Conservation (phyloP, 2,329 filamentous ascomycete species). For the Penicillium sp. region DNA sequence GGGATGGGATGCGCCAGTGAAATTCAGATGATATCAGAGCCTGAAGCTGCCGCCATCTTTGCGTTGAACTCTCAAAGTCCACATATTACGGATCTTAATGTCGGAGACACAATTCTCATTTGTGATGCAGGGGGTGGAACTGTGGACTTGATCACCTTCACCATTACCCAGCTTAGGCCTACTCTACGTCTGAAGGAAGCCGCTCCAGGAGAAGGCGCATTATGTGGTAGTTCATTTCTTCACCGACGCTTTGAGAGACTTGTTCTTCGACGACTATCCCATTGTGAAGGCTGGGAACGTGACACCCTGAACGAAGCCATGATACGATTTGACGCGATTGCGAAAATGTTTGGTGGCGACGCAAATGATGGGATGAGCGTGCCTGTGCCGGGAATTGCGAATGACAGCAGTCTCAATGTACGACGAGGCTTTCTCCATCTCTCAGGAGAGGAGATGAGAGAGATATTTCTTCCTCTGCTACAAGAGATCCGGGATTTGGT, state of each 20-base stretch:
- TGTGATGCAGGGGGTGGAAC: slow-evolving; percentile 32
- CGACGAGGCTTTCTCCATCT: slow-evolving; percentile 22
- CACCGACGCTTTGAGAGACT: slow-evolving; percentile 28
- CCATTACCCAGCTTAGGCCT: slow-evolving; percentile 24
- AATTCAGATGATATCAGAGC: slow-evolving; percentile 22
- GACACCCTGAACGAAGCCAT: slow-evolving; percentile 26
- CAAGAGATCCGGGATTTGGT: slow-evolving; percentile 21
- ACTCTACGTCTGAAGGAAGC: slow-evolving; percentile 25
- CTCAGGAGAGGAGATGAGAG: slow-evolving; percentile 14
- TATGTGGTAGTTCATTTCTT: slow-evolving; percentile 31
- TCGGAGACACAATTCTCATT: slow-evolving; percentile 9
- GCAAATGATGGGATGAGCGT: slow-evolving; percentile 18
- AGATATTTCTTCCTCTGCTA: slow-evolving; percentile 24
- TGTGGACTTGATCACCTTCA: slow-evolving; percentile 19
- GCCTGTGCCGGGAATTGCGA: slow-evolving; percentile 24
- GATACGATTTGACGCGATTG: slow-evolving; percentile 24
- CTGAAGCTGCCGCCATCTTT: slow-evolving; percentile 26
- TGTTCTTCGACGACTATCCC: slow-evolving; percentile 15
- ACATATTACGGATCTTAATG: no score
- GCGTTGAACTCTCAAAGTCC: no score
- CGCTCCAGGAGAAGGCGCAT: slow-evolving; percentile 22
- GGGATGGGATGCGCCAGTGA: slow-evolving; percentile 6
- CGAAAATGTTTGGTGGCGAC: slow-evolving; percentile 26
- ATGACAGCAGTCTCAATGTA: slow-evolving; percentile 19
- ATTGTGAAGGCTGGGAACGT: slow-evolving; percentile 21